A percentile compares a stretch with the other conserved stretches of the same genome.
These are phyloP conservation scores for Carex scoparia DNA, from an alignment of 176 grass and related monocot genomes.

Conservation along the genomic window DNA sequence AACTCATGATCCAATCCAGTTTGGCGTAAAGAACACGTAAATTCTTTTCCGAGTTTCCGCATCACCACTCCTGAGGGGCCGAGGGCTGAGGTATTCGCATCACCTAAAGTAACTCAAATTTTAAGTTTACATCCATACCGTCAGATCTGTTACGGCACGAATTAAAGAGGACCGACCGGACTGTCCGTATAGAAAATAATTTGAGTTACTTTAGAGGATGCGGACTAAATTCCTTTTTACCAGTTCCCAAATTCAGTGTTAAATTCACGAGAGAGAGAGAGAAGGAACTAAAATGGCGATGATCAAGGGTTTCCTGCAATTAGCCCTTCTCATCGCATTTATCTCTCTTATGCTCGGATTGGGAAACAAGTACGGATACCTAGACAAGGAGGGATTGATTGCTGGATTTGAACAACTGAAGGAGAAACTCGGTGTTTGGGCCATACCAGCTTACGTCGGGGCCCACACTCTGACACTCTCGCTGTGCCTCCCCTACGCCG, in stretches of 20 bases:
- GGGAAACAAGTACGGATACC: slow-evolving; percentile 50
- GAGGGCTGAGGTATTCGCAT: no score
- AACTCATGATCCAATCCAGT: neutral
- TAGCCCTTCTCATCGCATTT: neutral
- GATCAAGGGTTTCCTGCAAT: slow-evolving; percentile 2
- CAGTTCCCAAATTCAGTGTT: neutral
- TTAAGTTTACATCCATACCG: no score
- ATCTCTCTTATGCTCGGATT: slow-evolving; percentile 11
- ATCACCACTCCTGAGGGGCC: neutral
- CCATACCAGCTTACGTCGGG: slow-evolving; percentile 62
- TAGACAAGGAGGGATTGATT: slow-evolving; percentile 49
- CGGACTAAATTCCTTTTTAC: no score
- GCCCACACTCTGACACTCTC: slow-evolving; percentile 80
- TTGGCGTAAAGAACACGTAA: neutral
- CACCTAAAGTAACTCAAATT: no score
- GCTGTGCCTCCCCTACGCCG: slow-evolving; percentile 77
- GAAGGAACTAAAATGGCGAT: slow-evolving; percentile 16
- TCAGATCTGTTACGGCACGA: no score
- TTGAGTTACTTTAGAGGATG: no score
- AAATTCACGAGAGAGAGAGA: neutral
- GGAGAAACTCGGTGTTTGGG: slow-evolving; percentile 61
- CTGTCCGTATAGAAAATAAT: no score
- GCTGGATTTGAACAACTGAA: slow-evolving; percentile 33
- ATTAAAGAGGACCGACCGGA: no score
- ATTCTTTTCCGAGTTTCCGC: neutral